These are phyloP conservation scores for Lentithecium fluviatile DNA, from an alignment of 495 filamentous ascomycete species.

Conservation along the genomic window DNA sequence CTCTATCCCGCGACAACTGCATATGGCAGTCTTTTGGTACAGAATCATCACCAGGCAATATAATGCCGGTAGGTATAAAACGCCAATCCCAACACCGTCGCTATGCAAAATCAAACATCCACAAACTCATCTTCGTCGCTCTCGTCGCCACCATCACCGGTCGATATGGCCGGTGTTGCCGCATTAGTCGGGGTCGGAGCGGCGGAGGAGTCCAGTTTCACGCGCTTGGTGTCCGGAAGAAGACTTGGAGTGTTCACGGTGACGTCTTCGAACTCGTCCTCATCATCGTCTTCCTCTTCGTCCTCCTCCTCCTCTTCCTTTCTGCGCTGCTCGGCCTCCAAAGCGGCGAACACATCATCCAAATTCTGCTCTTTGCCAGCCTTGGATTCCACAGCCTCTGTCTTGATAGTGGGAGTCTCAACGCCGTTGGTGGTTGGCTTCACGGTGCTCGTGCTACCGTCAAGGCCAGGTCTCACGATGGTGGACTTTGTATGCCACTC, in stretches of 20 bases:
- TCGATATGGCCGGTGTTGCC: constrained; percentile 9
- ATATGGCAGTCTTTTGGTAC: no score
- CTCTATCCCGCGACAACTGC: no score
- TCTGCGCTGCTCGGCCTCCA: constrained; percentile 47
- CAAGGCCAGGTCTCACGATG: constrained; percentile 52
- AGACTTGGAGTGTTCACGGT: constrained; percentile 1
- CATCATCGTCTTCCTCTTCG: constrained; percentile 42
- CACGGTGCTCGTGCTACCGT: constrained; percentile 16
- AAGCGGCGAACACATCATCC: constrained; percentile 53
- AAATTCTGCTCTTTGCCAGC: constrained; percentile 52
- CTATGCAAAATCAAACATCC: constrained; percentile 35
- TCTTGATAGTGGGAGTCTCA: constrained; percentile 39
- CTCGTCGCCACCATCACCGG: constrained; percentile 27
- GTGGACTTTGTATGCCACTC: constrained; percentile 88
- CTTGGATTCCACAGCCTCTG: constrained; percentile 53
- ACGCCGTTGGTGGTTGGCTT: constrained; percentile 11
- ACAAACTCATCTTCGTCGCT: constrained; percentile 39
- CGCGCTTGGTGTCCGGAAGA: constrained; percentile 30
- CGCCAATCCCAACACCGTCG: constrained; percentile 29
- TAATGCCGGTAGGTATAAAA: constrained; percentile 14
- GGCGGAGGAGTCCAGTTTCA: constrained; percentile 32
- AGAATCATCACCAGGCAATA: no score
- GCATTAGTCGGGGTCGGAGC: constrained; percentile 17
- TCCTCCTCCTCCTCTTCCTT: constrained; percentile 41
- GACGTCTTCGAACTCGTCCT: constrained; percentile 40